Evolutionary conservation across 371 early-diverging fungal species (phyloP).

Genomic region (Syncephalastrum racemosum): DNA sequence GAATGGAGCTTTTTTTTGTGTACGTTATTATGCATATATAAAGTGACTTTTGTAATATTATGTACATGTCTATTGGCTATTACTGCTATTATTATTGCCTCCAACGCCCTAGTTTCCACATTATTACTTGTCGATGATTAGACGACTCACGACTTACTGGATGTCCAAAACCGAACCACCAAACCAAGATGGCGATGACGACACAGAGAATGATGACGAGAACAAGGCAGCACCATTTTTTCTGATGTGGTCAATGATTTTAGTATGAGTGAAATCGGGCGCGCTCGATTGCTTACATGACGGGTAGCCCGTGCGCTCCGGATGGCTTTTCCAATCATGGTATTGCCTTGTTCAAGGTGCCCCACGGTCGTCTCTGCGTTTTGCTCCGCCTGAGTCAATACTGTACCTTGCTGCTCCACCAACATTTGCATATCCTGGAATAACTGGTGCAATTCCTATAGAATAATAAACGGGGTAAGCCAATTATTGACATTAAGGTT

Average conservation of each 20-base stretch:
- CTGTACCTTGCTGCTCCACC: conserved; percentile 74
- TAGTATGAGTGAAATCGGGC: not conserved
- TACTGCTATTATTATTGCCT: not conserved
- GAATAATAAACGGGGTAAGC: too few relatives aligned
- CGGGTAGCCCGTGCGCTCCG: conserved; percentile 65
- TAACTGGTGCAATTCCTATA: conserved; percentile 20
- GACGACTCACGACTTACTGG: conserved; percentile 12
- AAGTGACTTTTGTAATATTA: too few relatives aligned
- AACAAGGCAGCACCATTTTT: conserved; percentile 58
- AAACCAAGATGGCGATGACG: conserved; percentile 39
- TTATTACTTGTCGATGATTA: not conserved
- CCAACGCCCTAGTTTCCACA: conserved; percentile 14
- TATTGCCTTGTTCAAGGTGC: conserved; percentile 64
- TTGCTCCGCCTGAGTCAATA: conserved; percentile 66
- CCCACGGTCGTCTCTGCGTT: conserved; percentile 60
- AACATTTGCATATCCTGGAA: conserved; percentile 76
- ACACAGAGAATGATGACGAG: conserved; percentile 41
- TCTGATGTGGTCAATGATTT: conserved; percentile 17
- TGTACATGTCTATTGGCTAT: too few relatives aligned
- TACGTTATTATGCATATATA: too few relatives aligned
- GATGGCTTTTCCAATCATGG: conserved; percentile 65
- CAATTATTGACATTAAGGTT: too few relatives aligned
- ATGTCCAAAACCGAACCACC: conserved; percentile 37
- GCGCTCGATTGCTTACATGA: conserved; percentile 41
- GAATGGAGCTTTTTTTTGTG: too few relatives aligned